Evolutionary conservation across 345 rosid genomes (phyloP).

Genomic region (Dovyalis caffra): DNA sequence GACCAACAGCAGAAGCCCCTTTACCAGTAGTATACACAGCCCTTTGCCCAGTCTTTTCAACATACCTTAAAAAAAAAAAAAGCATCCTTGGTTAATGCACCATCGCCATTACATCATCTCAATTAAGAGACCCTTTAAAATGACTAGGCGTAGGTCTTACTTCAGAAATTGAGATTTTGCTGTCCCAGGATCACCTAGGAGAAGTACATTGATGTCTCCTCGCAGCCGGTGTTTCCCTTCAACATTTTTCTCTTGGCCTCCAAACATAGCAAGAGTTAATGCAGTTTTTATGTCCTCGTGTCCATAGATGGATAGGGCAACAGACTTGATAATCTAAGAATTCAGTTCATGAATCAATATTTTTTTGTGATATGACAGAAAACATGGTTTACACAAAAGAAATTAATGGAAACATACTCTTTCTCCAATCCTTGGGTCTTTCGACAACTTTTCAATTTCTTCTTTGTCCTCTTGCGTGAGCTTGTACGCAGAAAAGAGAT

Average conservation of each 20-base stretch:
- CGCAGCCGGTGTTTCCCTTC: conserved; percentile 87
- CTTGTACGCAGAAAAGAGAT: conserved; percentile 93
- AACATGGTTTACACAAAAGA: not conserved
- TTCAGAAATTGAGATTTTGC: conserved; percentile 97
- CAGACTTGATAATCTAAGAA: conserved; percentile 83
- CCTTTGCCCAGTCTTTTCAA: conserved; percentile 98
- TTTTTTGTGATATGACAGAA: not conserved
- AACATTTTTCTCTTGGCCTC: conserved; percentile 96
- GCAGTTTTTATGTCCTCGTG: conserved; percentile 99
- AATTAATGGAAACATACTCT: conserved; percentile 48
- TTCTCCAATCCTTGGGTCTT: conserved; percentile 90
- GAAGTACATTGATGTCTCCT: conserved; percentile 93
- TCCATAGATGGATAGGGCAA: conserved; percentile 96
- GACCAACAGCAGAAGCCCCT: conserved; percentile 99
- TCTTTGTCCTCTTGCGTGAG: conserved; percentile 94
- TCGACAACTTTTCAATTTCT: conserved; percentile 81
- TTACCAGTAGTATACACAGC: conserved; percentile 98
- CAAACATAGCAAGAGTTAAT: conserved; percentile 92
- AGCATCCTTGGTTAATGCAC: conserved; percentile 6
- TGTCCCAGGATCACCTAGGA: conserved; percentile 95
- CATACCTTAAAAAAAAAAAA: conserved; percentile 54
- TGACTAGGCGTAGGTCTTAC: conserved; percentile 39
- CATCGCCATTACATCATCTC: not conserved
- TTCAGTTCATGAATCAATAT: conserved; percentile 11
- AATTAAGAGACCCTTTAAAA: no score